These are phyloP conservation scores for Corrigiola litoralis DNA, from an alignment of 179 eudicot species.

Conservation along the genomic window DNA sequence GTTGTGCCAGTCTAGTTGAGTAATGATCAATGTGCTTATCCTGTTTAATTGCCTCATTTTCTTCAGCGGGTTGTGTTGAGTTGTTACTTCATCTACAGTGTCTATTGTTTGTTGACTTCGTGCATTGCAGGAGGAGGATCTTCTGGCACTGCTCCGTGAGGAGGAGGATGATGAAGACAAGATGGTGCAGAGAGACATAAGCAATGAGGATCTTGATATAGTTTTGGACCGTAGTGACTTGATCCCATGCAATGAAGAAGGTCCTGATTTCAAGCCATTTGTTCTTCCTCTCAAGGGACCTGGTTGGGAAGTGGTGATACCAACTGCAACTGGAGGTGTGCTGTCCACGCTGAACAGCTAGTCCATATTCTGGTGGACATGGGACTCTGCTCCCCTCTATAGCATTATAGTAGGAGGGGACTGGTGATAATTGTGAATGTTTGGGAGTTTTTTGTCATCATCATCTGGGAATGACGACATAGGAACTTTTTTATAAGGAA, in stretches of 20 bases:
- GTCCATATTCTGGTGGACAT: neutral
- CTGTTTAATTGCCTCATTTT: neutral
- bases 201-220: conserved; percentile 74
- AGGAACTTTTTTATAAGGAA: neutral
- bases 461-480: neutral
- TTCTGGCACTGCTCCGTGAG: conserved; percentile 73
- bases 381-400: neutral
- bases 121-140: conserved; percentile 70
- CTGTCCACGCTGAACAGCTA: conserved; percentile 73
- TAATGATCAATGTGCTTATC: no score
- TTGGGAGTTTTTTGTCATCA: neutral
- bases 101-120: no score
- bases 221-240: conserved; percentile 81
- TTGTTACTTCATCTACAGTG: neutral
- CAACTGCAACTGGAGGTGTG: conserved; percentile 68
- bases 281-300: conserved; percentile 82
- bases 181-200: conserved; percentile 77
- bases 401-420: neutral
- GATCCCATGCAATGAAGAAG: conserved; percentile 27
- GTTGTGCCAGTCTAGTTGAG: no score
- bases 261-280: conserved; percentile 17
- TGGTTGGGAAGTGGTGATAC: conserved; percentile 97
- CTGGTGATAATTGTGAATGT: neutral
- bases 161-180: conserved; percentile 78
- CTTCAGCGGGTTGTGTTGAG: neutral